Evolutionary conservation across 805 yeast species (phyloP).

Genomic region (Candida bentonensis): DNA sequence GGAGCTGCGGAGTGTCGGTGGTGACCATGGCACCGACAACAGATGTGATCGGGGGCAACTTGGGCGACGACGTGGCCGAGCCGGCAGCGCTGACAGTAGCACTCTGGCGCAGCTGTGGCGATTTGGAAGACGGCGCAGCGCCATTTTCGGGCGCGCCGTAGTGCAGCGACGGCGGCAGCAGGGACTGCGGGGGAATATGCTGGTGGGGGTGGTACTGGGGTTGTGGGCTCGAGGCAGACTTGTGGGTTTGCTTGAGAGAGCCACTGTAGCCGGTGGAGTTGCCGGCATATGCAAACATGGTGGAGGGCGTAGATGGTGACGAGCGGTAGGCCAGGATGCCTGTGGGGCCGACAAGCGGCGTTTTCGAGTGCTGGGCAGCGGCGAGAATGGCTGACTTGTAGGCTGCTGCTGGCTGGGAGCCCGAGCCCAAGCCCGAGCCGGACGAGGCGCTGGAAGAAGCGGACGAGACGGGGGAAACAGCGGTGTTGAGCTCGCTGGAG

Average conservation of each 20-base stretch:
- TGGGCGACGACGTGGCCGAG: neutral
- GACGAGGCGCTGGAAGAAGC: neutral
- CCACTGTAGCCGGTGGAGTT: neutral
- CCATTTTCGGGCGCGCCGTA: neutral
- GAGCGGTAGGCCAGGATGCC: neutral
- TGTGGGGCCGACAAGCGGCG: neutral
- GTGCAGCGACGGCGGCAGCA: neutral
- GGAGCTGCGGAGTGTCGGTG: neutral
- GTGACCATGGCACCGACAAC: constrained; percentile 1
- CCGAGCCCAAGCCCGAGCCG: no score
- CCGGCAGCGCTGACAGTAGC: neutral
- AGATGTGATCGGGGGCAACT: neutral
- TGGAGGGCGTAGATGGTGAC: neutral
- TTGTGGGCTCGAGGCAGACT: neutral
- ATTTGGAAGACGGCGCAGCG: neutral
- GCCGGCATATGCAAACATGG: neutral
- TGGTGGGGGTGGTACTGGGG: neutral
- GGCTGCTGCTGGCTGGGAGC: no score
- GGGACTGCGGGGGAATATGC: neutral
- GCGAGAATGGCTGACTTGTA: neutral
- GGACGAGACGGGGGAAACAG: neutral
- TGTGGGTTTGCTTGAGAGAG: neutral
- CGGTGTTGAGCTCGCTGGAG: neutral
- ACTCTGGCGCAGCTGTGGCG: neutral
- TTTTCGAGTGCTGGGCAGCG: neutral